A percentile compares a stretch with the other conserved stretches of the same genome.
These are phyloP conservation scores for Penicillium freii DNA, from an alignment of 2,329 filamentous ascomycete species.

Conservation along the genomic window DNA sequence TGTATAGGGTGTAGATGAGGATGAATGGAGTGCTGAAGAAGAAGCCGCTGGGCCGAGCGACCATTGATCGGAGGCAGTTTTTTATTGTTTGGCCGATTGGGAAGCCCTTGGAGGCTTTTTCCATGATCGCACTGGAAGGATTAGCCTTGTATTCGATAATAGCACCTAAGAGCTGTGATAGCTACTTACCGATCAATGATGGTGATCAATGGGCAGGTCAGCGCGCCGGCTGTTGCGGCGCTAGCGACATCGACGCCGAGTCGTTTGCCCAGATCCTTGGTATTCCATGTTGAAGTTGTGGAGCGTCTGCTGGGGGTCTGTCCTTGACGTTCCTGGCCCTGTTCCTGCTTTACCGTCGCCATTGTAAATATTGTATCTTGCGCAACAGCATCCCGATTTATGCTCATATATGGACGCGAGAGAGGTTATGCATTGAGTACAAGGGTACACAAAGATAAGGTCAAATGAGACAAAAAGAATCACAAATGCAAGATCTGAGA, in stretches of 20 bases:
- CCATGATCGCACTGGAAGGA: slow-evolving; percentile 46
- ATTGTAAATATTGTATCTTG: slow-evolving; percentile 25
- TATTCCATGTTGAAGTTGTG: slow-evolving; percentile 62
- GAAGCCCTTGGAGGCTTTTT: slow-evolving; percentile 48
- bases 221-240: slow-evolving; percentile 67
- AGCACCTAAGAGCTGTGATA: not conserved
- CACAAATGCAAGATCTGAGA: slow-evolving; percentile 14
- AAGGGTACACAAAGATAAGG: not conserved
- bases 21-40: slow-evolving; percentile 49
- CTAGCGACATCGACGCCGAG: slow-evolving; percentile 67
- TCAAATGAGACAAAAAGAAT: slow-evolving; percentile 18
- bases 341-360: slow-evolving; percentile 17
- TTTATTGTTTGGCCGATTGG: slow-evolving; percentile 43
- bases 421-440: not conserved
- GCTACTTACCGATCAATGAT: slow-evolving; percentile 74
- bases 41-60: slow-evolving; percentile 43
- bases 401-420: slow-evolving; percentile 15
- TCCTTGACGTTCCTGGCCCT: too few relatives aligned
- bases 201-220: slow-evolving; percentile 81
- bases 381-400: slow-evolving; percentile 32
- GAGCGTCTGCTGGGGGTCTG: slow-evolving; percentile 7
- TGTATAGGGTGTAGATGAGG: slow-evolving; percentile 65
- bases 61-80: slow-evolving; percentile 41
- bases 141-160: not conserved
- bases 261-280: slow-evolving; percentile 65